phyloP scores from a whole-genome alignment of 495 filamentous ascomycete genomes.

The Lindgomyces ingoldianus region DNA sequence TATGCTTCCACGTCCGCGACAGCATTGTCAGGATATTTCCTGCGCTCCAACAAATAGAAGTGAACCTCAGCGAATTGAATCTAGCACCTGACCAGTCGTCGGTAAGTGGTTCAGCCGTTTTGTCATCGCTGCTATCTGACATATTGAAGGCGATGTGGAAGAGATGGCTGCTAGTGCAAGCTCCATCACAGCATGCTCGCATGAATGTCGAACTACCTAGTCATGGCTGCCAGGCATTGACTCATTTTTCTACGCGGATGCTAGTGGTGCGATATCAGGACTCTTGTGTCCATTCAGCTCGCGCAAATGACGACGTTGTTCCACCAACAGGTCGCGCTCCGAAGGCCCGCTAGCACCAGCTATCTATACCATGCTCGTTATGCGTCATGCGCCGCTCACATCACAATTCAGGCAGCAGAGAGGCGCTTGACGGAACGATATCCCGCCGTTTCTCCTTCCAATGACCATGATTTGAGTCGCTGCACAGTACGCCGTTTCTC shows the following conservation, averaged over 20 bases:
- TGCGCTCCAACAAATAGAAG: no score
- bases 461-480: constrained; percentile 14
- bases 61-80: no score
- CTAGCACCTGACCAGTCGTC: no score
- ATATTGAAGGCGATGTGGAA: no score
- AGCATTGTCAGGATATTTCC: no score
- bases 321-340: constrained; percentile 20
- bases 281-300: constrained; percentile 25
- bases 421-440: constrained; percentile 23
- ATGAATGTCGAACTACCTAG: constrained; percentile 19
- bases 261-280: constrained; percentile 21
- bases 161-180: no score
- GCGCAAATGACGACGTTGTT: constrained; percentile 22
- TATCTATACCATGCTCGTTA: constrained; percentile 25
- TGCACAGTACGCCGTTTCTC: constrained; percentile 19
- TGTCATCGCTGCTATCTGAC: no score
- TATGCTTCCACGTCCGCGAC: no score
- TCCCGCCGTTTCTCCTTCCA: constrained; percentile 20
- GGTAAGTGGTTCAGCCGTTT: no score
- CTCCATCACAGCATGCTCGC: constrained; percentile 21
- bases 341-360: constrained; percentile 21
- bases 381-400: constrained; percentile 17
- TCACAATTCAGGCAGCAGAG: constrained; percentile 27
- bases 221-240: constrained; percentile 18
- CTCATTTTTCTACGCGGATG: constrained; percentile 15